phyloP scores from a whole-genome alignment of 805 yeast genomes.

The Scheffersomyces stipitis region DNA sequence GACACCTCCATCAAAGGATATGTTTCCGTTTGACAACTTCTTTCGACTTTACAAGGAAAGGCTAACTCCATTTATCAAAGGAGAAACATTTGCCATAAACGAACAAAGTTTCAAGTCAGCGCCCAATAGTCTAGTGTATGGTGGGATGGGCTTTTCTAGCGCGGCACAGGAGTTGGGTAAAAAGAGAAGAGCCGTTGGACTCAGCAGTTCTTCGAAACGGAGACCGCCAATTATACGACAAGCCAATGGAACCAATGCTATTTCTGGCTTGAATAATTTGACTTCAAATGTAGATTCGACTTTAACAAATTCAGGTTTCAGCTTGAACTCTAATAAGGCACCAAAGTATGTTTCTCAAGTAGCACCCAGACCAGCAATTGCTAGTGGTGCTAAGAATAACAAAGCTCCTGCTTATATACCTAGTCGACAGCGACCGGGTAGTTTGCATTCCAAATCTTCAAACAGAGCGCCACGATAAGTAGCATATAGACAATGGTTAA shows the following conservation, averaged over 20 bases:
- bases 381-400: too few species aligned
- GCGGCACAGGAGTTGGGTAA: background rate
- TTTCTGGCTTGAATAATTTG: background rate
- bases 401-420: conserved; percentile 38
- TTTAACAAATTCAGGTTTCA: too few species aligned
- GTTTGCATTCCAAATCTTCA: too few species aligned
- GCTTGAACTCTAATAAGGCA: too few species aligned
- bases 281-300: too few species aligned
- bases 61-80: conserved; percentile 9
- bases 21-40: conserved; percentile 11
- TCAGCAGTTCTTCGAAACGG: background rate
- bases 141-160: conserved; percentile 3
- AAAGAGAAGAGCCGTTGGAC: background rate
- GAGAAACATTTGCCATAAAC: conserved; percentile 6
- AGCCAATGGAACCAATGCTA: background rate
- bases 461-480: too few species aligned
- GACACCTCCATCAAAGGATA: background rate
- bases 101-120: conserved; percentile 5
- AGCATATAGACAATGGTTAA: too few species aligned
- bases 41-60: conserved; percentile 12
- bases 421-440: too few species aligned
- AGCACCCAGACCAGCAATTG: too few species aligned
- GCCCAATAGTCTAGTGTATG: conserved; percentile 5
- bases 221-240: background rate
- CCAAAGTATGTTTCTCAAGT: too few species aligned